A percentile compares a stretch with the other conserved stretches of the same genome.
Conservation (phyloP, 257 asterid genomes). For the Petrea volubilis region DNA sequence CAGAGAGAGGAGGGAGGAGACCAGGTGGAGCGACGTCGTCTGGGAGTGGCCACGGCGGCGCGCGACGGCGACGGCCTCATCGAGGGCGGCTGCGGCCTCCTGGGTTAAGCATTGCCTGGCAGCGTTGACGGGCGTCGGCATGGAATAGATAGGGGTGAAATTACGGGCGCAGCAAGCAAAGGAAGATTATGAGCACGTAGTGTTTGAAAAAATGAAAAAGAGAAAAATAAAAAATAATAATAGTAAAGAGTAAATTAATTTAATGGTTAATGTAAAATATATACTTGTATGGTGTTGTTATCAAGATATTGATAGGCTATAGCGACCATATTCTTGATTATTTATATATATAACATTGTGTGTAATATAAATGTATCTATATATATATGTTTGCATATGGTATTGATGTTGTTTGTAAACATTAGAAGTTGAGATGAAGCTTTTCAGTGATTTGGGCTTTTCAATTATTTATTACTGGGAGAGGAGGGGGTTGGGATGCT, state of each 20-base stretch:
- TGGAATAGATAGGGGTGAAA: constrained; percentile 26
- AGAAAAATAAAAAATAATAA: too few species aligned
- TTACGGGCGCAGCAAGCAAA: neutral
- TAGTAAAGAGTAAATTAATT: neutral
- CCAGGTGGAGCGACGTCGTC: constrained; percentile 89
- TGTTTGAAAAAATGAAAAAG: neutral
- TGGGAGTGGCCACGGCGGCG: constrained; percentile 89
- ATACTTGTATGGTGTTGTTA: constrained; percentile 16
- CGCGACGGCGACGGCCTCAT: constrained; percentile 86
- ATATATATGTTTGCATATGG: neutral
- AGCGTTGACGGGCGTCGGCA: constrained; percentile 87
- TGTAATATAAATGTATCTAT: neutral
- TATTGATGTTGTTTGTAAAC: neutral
- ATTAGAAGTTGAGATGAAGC: constrained; percentile 34
- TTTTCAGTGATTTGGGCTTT: constrained; percentile 38
- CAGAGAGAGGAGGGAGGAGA: constrained; percentile 68
- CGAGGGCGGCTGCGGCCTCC: constrained; percentile 67
- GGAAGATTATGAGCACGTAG: neutral
- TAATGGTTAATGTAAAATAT: constrained; percentile 5
- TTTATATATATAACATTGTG: neutral
- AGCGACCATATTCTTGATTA: constrained; percentile 16
- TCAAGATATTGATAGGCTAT: constrained; percentile 20
- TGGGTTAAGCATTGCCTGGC: constrained; percentile 88
- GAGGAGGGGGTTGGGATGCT: constrained; percentile 30
- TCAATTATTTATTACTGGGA: constrained; percentile 27